phyloP scores from a whole-genome alignment of 2,329 filamentous ascomycete species.

The Colletotrichum shisoi region DNA sequence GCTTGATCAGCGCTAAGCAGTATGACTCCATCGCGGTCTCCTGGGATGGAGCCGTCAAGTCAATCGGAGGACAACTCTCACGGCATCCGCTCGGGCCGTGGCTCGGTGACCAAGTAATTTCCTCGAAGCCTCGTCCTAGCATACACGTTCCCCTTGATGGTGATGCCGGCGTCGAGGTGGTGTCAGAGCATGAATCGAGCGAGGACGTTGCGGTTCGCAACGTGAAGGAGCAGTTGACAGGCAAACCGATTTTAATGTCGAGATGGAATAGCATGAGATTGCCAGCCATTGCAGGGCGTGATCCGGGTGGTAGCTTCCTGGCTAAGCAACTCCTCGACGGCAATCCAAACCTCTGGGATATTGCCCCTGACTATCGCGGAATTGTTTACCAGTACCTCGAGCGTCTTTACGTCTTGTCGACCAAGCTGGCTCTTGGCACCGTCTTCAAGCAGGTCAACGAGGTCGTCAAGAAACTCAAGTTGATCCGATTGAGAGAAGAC shows the following conservation, averaged over 20 bases:
- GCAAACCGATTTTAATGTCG: constrained; percentile 50
- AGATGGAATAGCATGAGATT: not conserved
- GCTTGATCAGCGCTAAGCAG: constrained; percentile 22
- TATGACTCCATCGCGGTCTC: constrained; percentile 15
- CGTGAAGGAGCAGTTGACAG: constrained; percentile 62
- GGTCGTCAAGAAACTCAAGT: constrained; percentile 61
- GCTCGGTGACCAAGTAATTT: constrained; percentile 13
- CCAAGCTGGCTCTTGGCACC: constrained; percentile 57
- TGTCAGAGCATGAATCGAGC: not conserved
- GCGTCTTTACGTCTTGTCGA: constrained; percentile 57
- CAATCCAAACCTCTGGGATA: constrained; percentile 65
- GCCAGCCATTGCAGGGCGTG: not conserved
- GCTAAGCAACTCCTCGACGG: constrained; percentile 36
- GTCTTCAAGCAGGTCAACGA: constrained; percentile 60
- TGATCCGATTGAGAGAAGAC: constrained; percentile 67
- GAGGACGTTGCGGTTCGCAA: not conserved
- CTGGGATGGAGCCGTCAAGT: constrained; percentile 3
- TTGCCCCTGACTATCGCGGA: constrained; percentile 65
- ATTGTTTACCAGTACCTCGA: constrained; percentile 73
- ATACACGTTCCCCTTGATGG: constrained; percentile 2
- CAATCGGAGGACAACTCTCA: not conserved
- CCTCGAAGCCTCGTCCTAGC: constrained; percentile 1
- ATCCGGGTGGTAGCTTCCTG: not conserved
- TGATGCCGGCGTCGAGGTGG: not conserved
- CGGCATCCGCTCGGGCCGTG: constrained; percentile 9